Percentiles rank a stretch among this genome's conserved stretches.
phyloP scores from a whole-genome alignment of 2,329 filamentous ascomycete genomes.

The Lasiodiplodia gonubiensis region DNA sequence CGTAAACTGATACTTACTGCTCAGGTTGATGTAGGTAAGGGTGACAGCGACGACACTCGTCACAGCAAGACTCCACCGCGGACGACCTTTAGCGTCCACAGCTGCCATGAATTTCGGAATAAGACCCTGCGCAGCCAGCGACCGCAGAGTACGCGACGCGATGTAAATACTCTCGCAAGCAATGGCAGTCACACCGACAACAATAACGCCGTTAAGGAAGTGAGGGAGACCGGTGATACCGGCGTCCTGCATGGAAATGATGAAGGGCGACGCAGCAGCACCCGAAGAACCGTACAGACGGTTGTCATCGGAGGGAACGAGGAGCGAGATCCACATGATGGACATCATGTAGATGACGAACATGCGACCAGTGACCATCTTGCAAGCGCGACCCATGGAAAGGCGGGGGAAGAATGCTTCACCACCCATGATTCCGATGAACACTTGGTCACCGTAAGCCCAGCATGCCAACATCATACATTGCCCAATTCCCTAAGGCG shows the following conservation, averaged over 20 bases:
- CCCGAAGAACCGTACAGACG: conserved; percentile 35
- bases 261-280: conserved; percentile 41
- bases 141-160: conserved; percentile 40
- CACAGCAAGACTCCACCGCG: conserved; percentile 38
- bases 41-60: conserved; percentile 36
- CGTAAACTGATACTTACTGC: conserved; percentile 16
- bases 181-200: conserved; percentile 42
- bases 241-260: conserved; percentile 40
- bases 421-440: conserved; percentile 49
- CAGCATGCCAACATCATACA: conserved; percentile 27
- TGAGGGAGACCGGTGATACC: conserved; percentile 40
- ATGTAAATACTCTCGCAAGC: conserved; percentile 43
- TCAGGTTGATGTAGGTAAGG: conserved; percentile 43
- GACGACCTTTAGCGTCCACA: conserved; percentile 41
- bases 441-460: conserved; percentile 41
- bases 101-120: conserved; percentile 38
- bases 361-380: conserved; percentile 48
- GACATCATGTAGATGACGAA: conserved; percentile 46
- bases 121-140: conserved; percentile 38
- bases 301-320: conserved; percentile 29
- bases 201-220: conserved; percentile 43
- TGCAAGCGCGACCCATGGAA: conserved; percentile 48
- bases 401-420: conserved; percentile 48
- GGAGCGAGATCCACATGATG: conserved; percentile 36
- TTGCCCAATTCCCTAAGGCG: conserved; percentile 17